A percentile compares a stretch with the other conserved stretches of the same genome.
Conservation (phyloP, 495 filamentous ascomycete species). For the Amphirosellinia nigrospora region DNA sequence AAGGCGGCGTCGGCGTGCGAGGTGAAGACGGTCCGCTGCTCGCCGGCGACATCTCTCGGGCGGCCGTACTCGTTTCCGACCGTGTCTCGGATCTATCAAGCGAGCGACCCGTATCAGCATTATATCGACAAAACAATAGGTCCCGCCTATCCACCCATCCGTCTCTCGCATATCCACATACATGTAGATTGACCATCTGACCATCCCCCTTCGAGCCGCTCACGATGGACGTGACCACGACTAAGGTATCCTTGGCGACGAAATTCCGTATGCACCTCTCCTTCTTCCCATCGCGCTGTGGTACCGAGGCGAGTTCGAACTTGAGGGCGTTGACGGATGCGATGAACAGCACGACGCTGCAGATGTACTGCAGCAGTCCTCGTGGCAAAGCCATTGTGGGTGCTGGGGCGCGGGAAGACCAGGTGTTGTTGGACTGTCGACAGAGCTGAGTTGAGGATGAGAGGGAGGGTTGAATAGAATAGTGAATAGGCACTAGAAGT, state of each 20-base stretch:
- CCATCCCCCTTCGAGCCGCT: constrained; percentile 88
- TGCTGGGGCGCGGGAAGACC: not conserved
- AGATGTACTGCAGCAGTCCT: constrained; percentile 51
- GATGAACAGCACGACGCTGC: constrained; percentile 58
- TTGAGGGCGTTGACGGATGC: constrained; percentile 79
- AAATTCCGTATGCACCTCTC: constrained; percentile 97
- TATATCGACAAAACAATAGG: not conserved
- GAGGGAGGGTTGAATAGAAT: constrained; percentile 7
- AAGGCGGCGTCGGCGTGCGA: constrained; percentile 93
- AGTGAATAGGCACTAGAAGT: constrained; percentile 20
- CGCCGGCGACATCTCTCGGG: constrained; percentile 88
- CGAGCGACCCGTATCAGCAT: constrained; percentile 15
- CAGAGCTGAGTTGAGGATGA: not conserved
- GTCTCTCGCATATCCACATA: constrained; percentile 62
- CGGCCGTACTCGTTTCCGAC: constrained; percentile 94
- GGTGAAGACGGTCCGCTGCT: constrained; percentile 92
- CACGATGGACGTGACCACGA: constrained; percentile 96
- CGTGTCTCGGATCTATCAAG: constrained; percentile 83
- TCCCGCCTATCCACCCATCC: no score
- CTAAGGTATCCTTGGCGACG: constrained; percentile 87
- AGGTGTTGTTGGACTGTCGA: constrained; percentile 15
- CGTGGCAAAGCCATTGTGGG: constrained; percentile 45
- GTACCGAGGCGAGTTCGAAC: constrained; percentile 84
- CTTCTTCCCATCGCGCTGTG: constrained; percentile 63
- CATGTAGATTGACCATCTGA: constrained; percentile 93